Base-by-base conservation (phyloP, 495 filamentous ascomycete genomes). In the Penicillium salamii region DNA sequence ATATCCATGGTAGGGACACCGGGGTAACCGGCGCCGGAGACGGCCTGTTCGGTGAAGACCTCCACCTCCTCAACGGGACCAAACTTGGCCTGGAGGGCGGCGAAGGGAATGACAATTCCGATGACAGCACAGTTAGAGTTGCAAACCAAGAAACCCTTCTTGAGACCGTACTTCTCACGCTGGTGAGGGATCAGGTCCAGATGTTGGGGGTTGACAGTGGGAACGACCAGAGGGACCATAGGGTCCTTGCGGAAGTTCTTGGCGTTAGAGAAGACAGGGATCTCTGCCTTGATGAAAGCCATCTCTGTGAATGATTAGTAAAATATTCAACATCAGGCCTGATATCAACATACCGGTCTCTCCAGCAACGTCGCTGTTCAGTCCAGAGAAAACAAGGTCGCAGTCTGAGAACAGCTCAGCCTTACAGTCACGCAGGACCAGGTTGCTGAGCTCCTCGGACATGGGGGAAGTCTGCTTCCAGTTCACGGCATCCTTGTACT, bases 111-210 rank as follows among this genome's bases (percentile, higher is more conserved):
- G 40, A 91, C 90, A 42, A 93, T 78, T 14, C 89, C 89, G 59
- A 92, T 92, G 45, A 92, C 90, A 17, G 88, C 88, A 70, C 89
- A 95, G 75, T 95, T 93, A 47, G 87, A 90, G 72, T 93, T 93
- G 76, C 88, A 92, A 34, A 92, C 86, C 44, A 93, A 65, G 68
- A 92, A 91, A 12, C 89, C 89, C 66, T 86, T 88, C 46, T 84
- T 70, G 32, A 90, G 71, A n/a, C 69, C 70, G 53, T 83, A 79
- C 5, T 83, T 72, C 58, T 77, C 75, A 35, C 84, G 78, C 70
- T 93, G 88, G 65, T 89, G 81, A 12, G 85, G 86, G 58, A 93
- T 89, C 46, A 91, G 68, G 62, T 83, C 77, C 56, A 93, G 72
- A 65, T 93, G 88, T n/a, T 76, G 66, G 11, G 88, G 79, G 70